Conservation (phyloP, 257 asterid genomes). For the Fraxinus pennsylvanica region DNA sequence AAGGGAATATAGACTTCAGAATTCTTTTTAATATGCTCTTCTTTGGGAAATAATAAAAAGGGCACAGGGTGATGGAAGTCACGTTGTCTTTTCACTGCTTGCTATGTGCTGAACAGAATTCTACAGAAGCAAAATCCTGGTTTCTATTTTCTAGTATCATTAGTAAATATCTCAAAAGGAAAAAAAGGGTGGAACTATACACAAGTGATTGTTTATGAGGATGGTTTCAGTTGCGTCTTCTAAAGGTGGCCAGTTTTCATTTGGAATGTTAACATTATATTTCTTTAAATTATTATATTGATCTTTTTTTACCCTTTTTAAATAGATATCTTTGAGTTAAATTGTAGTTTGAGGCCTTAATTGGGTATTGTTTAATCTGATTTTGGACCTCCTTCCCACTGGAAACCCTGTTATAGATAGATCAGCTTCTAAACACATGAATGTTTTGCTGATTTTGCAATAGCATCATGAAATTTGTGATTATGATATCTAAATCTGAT, state of each 20-base stretch:
- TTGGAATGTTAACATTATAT: not conserved
- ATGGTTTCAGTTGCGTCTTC: not conserved
- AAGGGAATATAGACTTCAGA: not conserved
- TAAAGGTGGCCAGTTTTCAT: not conserved
- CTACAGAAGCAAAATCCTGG: not conserved
- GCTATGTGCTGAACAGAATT: not conserved
- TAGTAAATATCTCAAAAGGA: not conserved
- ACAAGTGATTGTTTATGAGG: not conserved
- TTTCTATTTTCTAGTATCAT: not conserved
- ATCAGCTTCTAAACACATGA: not conserved
- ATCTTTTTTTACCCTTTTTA: not conserved
- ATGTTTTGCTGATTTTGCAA: not conserved
- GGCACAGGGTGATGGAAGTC: not conserved
- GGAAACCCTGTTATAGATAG: not conserved
- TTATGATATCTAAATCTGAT: slow-evolving; percentile 20
- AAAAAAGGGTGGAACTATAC: not conserved
- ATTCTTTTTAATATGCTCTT: not conserved
- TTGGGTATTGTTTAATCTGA: not conserved
- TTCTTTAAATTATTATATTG: not conserved
- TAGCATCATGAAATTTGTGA: not conserved
- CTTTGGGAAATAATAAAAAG: not conserved
- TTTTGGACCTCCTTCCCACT: not conserved
- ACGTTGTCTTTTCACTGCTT: not conserved
- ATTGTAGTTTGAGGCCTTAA: not conserved
- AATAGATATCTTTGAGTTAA: not conserved